These are phyloP conservation scores for Ceratopteris richardii DNA, from an alignment of 75 land plant species.

Conservation along the genomic window DNA sequence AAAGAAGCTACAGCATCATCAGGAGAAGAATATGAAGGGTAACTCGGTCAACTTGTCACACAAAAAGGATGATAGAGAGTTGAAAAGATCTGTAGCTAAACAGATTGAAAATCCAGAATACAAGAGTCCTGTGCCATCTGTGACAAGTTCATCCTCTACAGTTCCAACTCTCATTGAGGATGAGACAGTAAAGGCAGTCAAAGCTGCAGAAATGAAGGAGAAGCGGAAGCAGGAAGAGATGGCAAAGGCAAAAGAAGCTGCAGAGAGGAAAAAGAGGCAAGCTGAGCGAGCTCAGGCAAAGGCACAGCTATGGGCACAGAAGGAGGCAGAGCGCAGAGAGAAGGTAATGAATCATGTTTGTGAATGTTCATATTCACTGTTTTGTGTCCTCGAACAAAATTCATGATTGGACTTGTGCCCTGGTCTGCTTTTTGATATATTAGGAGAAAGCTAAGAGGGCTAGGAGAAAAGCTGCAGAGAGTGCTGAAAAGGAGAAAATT, in stretches of 20 bases:
- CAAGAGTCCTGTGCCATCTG: too few species aligned
- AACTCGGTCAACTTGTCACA: too few species aligned
- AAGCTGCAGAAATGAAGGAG: conserved; percentile 54
- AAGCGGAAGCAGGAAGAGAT: conserved; percentile 48
- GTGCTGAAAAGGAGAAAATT: background rate
- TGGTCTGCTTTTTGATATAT: background rate
- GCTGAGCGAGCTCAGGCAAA: conserved; percentile 73
- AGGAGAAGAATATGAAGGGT: too few species aligned
- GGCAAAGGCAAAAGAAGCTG: conserved; percentile 75
- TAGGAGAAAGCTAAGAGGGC: conserved; percentile 70
- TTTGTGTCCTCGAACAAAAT: background rate
- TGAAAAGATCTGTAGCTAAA: too few species aligned
- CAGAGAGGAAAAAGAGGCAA: conserved; percentile 63
- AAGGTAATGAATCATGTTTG: conserved; percentile 33
- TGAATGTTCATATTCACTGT: background rate
- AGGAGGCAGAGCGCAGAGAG: conserved; percentile 73
- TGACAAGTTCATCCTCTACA: too few species aligned
- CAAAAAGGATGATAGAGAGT: too few species aligned
- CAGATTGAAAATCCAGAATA: too few species aligned
- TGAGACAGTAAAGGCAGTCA: conserved; percentile 26
- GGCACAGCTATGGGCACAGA: conserved; percentile 57
- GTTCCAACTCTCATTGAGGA: conserved; percentile 13
- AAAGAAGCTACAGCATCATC: too few species aligned
- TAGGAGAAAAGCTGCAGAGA: conserved; percentile 42
- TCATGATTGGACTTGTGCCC: background rate